Conservation (phyloP, 192 early-diverging fungal species). For the Linnemannia zychae region DNA sequence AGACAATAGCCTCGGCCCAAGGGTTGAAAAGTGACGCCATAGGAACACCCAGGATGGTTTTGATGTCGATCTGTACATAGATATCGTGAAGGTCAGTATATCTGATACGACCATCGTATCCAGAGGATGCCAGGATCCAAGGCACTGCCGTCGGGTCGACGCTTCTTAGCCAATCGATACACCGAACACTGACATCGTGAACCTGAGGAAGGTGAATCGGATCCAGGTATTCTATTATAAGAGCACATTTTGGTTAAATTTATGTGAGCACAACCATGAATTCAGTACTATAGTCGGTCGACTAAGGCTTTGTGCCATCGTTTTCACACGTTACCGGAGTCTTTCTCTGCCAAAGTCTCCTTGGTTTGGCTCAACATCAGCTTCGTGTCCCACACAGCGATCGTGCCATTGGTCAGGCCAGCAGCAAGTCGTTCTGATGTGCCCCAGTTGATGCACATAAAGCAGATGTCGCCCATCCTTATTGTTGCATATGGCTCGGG, state of each 20-base stretch:
- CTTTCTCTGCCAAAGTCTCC: slow-evolving; percentile 35
- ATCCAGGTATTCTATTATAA: slow-evolving; percentile 37
- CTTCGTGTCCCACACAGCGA: slow-evolving; percentile 45
- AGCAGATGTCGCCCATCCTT: slow-evolving; percentile 43
- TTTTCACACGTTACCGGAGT: slow-evolving; percentile 20
- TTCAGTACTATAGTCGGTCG: not conserved
- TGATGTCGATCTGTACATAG: slow-evolving; percentile 34
- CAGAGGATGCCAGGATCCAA: slow-evolving; percentile 30
- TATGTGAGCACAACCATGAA: not conserved
- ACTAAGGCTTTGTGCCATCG: not conserved
- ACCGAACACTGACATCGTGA: slow-evolving; percentile 44
- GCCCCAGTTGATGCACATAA: slow-evolving; percentile 52
- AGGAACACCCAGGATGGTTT: slow-evolving; percentile 30
- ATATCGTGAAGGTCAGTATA: slow-evolving; percentile 34
- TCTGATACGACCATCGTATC: slow-evolving; percentile 45
- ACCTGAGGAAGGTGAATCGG: slow-evolving; percentile 44
- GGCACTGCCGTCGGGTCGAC: slow-evolving; percentile 19
- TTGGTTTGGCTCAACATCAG: slow-evolving; percentile 35
- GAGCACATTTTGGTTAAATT: not conserved
- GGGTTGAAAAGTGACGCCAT: slow-evolving; percentile 21
- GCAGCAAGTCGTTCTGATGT: slow-evolving; percentile 34
- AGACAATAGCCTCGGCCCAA: slow-evolving; percentile 43
- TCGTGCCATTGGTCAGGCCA: slow-evolving; percentile 33
- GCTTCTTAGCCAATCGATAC: slow-evolving; percentile 39
- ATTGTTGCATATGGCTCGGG: slow-evolving; percentile 38